Evolutionary conservation across 352 stramenopile species (phyloP).

Genomic region (Thalassiosira hispida): DNA sequence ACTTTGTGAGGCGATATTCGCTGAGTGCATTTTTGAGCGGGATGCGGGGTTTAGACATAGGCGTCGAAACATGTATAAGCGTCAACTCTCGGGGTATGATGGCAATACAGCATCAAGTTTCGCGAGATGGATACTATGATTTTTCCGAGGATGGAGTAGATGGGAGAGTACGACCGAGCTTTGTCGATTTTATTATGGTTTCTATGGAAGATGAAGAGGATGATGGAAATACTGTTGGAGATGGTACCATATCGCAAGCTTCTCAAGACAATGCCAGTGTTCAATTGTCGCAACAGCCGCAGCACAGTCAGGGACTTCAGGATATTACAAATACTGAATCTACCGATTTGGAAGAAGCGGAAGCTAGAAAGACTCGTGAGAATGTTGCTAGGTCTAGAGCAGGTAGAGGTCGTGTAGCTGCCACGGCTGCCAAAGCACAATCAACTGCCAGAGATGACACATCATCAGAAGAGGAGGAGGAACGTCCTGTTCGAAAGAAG

Average conservation of each 20-base stretch:
- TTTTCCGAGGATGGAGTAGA: neutral
- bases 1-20: conserved; percentile 44
- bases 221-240: conserved; percentile 1
- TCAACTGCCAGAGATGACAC: neutral
- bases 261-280: conserved; percentile 8
- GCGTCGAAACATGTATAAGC: conserved; percentile 77
- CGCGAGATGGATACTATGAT: conserved; percentile 19
- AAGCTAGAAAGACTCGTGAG: conserved; percentile 3
- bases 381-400: neutral
- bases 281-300: neutral
- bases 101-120: conserved; percentile 82
- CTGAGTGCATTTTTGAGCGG: conserved; percentile 55
- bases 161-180: conserved; percentile 32
- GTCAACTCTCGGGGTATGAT: conserved; percentile 80
- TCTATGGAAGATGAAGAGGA: conserved; percentile 50
- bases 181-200: conserved; percentile 63
- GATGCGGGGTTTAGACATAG: conserved; percentile 74
- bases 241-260: neutral
- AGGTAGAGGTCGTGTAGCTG: conserved; percentile 1
- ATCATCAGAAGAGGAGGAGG: conserved; percentile 20
- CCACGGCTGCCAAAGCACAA: neutral
- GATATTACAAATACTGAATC: conserved; percentile 21
- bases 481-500: neutral
- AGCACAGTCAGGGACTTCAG: conserved; percentile 4
- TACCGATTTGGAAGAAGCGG: conserved; percentile 1